Evolutionary conservation across 805 yeast genomes (phyloP).

Genomic region (Kurtzmaniella cleridarum): DNA sequence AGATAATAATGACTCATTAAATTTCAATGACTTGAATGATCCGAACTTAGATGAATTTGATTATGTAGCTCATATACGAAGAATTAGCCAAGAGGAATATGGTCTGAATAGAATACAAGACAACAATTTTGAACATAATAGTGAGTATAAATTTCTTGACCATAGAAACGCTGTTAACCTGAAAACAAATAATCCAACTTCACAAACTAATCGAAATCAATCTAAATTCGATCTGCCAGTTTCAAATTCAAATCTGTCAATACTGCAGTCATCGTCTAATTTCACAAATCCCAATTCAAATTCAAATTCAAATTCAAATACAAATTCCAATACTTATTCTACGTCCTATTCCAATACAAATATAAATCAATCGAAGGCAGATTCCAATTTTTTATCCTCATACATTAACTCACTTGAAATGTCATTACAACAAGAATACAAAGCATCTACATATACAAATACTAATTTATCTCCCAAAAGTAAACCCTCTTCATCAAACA

Average conservation of each 20-base stretch:
- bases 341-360: constrained; percentile 6
- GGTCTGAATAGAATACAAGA: not conserved
- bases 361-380: constrained; percentile 4
- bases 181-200: not conserved
- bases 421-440: constrained; percentile 25
- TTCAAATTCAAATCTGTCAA: constrained; percentile 9
- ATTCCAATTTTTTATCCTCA: constrained; percentile 26
- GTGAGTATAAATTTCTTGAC: not conserved
- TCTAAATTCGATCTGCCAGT: constrained; percentile 8
- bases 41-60: constrained; percentile 37
- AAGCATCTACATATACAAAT: constrained; percentile 6
- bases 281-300: constrained; percentile 10
- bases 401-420: constrained; percentile 36
- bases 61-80: constrained; percentile 40
- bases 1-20: not conserved
- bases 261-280: constrained; percentile 9
- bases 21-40: constrained; percentile 10
- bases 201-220: not conserved
- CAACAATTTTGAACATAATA: not conserved
- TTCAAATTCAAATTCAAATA: constrained; percentile 5
- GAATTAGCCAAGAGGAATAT: constrained; percentile 36
- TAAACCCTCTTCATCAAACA: constrained; percentile 5
- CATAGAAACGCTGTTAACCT: no score
- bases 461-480: constrained; percentile 9
- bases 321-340: constrained; percentile 5